Evolutionary conservation across 441 rosid genomes (phyloP).

Genomic region (Adansonia gregorii): DNA sequence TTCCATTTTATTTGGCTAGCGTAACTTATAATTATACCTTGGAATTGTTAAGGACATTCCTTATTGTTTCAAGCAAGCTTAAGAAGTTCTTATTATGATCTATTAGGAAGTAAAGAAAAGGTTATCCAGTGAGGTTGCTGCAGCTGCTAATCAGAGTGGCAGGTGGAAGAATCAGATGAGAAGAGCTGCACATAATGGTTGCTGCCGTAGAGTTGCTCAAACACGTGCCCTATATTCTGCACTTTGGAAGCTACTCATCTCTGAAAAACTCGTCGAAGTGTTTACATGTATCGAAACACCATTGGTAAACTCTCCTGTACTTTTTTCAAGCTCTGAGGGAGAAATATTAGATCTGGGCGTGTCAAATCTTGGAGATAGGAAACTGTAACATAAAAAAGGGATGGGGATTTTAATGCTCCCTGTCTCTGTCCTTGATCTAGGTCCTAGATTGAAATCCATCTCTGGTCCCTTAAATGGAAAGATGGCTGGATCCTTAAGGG

Average conservation of each 20-base stretch:
- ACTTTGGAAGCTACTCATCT: constrained; percentile 89
- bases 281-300: constrained; percentile 81
- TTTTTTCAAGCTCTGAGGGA: background rate
- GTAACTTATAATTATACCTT: constrained; percentile 21
- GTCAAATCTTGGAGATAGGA: constrained; percentile 15
- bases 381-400: background rate
- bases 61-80: constrained; percentile 29
- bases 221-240: constrained; percentile 72
- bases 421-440: background rate
- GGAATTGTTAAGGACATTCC: background rate
- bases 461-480: constrained; percentile 9
- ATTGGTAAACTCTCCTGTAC: constrained; percentile 58
- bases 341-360: constrained; percentile 20
- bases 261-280: constrained; percentile 75
- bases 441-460: background rate
- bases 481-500: constrained; percentile 11
- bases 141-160: constrained; percentile 89
- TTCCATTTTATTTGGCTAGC: constrained; percentile 19
- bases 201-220: constrained; percentile 94
- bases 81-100: constrained; percentile 38
- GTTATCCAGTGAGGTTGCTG: constrained; percentile 78
- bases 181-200: constrained; percentile 94
- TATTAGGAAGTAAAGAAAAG: constrained; percentile 89
- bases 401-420: background rate
- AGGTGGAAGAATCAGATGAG: constrained; percentile 97